Evolutionary conservation across 2,329 filamentous ascomycete species (phyloP).

Genomic region (Fusarium veterinarium): DNA sequence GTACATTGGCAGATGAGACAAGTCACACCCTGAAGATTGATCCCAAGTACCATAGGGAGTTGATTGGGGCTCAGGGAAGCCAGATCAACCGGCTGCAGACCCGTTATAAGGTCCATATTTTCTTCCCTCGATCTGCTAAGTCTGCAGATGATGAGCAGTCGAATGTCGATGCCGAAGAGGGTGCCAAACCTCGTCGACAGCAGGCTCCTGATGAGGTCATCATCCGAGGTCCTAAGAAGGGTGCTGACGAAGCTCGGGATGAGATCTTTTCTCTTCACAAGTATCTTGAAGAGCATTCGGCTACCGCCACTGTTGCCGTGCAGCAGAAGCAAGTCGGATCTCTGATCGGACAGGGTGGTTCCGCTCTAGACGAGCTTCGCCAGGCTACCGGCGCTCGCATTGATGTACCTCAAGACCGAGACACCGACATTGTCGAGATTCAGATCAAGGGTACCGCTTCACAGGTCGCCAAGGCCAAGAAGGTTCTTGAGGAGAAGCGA

Average conservation of each 20-base stretch:
- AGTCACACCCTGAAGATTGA: constrained; percentile 90
- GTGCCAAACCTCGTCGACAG: constrained; percentile 72
- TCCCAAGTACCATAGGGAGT: constrained; percentile 90
- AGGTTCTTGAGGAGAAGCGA: constrained; percentile 86
- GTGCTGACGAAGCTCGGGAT: constrained; percentile 90
- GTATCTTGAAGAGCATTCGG: constrained; percentile 89
- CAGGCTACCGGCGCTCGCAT: constrained; percentile 88
- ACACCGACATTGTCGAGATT: constrained; percentile 83
- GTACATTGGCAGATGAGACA: constrained; percentile 90
- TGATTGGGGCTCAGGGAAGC: constrained; percentile 88
- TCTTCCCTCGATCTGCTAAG: constrained; percentile 83
- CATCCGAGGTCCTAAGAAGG: constrained; percentile 90
- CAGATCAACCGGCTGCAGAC: constrained; percentile 94
- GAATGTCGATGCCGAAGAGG: constrained; percentile 76
- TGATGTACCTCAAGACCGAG: constrained; percentile 86
- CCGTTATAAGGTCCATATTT: constrained; percentile 92
- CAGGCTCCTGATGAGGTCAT: constrained; percentile 90
- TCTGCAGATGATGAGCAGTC: constrained; percentile 74
- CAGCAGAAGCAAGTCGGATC: constrained; percentile 94
- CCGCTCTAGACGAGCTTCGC: constrained; percentile 90
- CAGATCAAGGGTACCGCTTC: constrained; percentile 92
- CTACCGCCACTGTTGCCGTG: constrained; percentile 82
- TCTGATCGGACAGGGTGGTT: constrained; percentile 89
- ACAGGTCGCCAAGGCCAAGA: constrained; percentile 91
- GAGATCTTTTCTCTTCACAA: constrained; percentile 90